Evolutionary conservation across 306 rosid species (phyloP).

Genomic region (Cicer pinnatifidum): DNA sequence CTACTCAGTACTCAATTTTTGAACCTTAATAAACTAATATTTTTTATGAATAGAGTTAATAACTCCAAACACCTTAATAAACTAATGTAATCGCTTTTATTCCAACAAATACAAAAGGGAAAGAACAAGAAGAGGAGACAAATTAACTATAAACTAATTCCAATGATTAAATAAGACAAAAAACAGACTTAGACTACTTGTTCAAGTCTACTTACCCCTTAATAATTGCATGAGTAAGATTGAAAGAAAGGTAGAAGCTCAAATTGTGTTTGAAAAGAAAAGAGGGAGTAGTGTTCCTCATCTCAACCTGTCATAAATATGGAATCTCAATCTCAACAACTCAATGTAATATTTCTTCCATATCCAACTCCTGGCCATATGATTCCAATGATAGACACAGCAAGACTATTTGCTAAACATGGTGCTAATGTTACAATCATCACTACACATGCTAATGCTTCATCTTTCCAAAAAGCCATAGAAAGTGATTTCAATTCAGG

Average conservation of each 20-base stretch:
- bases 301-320: background rate
- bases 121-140: slow-evolving; percentile 1
- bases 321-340: slow-evolving; percentile 19
- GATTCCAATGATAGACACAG: slow-evolving; percentile 47
- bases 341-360: slow-evolving; percentile 41
- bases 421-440: slow-evolving; percentile 45
- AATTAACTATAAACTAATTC: background rate
- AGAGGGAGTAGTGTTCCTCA: too few relatives aligned
- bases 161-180: too few relatives aligned
- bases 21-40: background rate
- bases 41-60: too few relatives aligned
- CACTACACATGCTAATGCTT: slow-evolving; percentile 46
- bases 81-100: background rate
- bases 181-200: too few relatives aligned
- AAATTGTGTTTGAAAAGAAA: too few relatives aligned
- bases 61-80: background rate
- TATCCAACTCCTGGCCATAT: slow-evolving; percentile 44
- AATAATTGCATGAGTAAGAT: too few relatives aligned
- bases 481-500: slow-evolving; percentile 38
- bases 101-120: background rate
- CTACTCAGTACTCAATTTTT: background rate
- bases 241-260: too few relatives aligned
- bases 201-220: too few relatives aligned
- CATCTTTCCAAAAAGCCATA: slow-evolving; percentile 42
- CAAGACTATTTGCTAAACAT: slow-evolving; percentile 47